A percentile compares a stretch with the other conserved stretches of the same genome.
These are phyloP conservation scores for Rhododendron simsii DNA, from an alignment of 148 eudicot genomes.

Conservation along the genomic window DNA sequence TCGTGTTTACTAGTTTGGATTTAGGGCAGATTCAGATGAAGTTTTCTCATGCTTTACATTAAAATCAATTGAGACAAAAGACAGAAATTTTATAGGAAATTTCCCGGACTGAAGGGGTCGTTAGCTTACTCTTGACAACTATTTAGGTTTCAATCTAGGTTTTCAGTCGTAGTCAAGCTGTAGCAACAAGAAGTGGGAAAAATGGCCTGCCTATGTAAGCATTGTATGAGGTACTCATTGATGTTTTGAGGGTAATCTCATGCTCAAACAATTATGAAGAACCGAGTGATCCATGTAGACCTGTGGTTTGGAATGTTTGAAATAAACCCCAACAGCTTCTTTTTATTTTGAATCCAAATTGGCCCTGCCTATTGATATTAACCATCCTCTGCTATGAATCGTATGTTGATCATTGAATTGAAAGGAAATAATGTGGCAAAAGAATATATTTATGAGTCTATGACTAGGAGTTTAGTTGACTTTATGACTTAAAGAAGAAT, in stretches of 20 bases:
- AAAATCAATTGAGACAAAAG: background rate
- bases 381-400: background rate
- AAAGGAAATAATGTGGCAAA: background rate
- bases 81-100: background rate
- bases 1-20: too few species aligned
- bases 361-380: background rate
- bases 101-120: background rate
- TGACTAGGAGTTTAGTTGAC: background rate
- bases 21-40: too few species aligned
- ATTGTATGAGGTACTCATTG: background rate
- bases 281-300: background rate
- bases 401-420: background rate
- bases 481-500: background rate
- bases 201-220: background rate
- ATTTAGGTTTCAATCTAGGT: background rate
- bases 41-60: too few species aligned
- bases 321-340: background rate
- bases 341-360: background rate
- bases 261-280: background rate
- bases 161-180: background rate
- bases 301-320: background rate
- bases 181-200: background rate
- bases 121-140: background rate
- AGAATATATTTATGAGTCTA: background rate
- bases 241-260: background rate